These are phyloP conservation scores for Rostrohypoxylon terebratum DNA, from an alignment of 495 filamentous ascomycete genomes.

Conservation along the genomic window DNA sequence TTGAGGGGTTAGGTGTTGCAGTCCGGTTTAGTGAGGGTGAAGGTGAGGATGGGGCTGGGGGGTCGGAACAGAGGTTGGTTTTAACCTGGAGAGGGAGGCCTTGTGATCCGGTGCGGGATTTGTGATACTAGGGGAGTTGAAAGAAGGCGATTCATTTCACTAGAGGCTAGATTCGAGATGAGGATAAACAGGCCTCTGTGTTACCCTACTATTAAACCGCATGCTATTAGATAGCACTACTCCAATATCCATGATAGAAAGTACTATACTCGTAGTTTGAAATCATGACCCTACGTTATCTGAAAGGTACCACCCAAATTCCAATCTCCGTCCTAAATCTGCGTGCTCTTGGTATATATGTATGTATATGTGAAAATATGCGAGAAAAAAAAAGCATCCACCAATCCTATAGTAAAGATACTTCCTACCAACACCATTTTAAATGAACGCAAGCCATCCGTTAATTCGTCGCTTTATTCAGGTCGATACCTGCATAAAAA, in stretches of 20 bases:
- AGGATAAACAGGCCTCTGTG: background rate
- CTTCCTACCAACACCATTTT: background rate
- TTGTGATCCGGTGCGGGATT: conserved; percentile 11
- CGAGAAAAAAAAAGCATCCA: no score
- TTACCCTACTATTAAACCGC: background rate
- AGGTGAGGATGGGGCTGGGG: conserved; percentile 33
- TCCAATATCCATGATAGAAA: background rate
- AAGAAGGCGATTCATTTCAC: background rate
- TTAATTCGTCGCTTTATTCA: background rate
- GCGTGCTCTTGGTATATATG: conserved; percentile 6
- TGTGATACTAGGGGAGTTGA: background rate
- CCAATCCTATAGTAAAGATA: background rate
- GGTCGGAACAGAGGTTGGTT: conserved; percentile 50
- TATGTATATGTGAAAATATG: background rate
- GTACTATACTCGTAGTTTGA: background rate
- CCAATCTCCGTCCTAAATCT: background rate
- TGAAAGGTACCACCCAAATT: background rate
- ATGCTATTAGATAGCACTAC: background rate
- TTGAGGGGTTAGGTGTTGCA: conserved; percentile 72
- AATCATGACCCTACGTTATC: background rate
- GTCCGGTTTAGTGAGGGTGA: conserved; percentile 58
- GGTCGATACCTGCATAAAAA: background rate
- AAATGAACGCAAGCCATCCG: background rate
- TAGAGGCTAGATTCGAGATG: background rate
- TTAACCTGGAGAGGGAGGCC: conserved; percentile 70